Evolutionary conservation across 129 eudicot species (phyloP), one percentile per base, ranked within the genome.

Genomic region (Chrysanthemum lavandulifolium): DNA sequence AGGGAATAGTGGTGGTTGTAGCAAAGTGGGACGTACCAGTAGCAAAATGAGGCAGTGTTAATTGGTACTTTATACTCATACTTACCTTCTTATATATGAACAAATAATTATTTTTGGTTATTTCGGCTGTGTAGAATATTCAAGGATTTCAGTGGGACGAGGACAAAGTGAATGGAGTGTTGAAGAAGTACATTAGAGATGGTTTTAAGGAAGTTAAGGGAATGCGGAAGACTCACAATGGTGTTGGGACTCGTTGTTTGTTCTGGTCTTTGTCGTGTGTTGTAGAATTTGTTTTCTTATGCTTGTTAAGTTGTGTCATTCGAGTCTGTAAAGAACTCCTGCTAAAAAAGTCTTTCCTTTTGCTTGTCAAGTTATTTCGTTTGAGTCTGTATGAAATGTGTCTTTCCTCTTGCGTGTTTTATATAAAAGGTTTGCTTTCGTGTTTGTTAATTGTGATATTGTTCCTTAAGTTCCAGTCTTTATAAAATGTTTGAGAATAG

Each of bases 101-200:
- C 33, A 25, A 5, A 27, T 62, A 62, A 31, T 12, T 25, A 12
- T 60, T 23, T 23, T 11, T 1, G n/a, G 33, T 21, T 10, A 16
- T 71, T 55, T 47, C 16, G 29, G n/a, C 19, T 52, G 25, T 77
- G 50, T 76, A 94, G 97, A 94, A 94, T 84, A 94, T 94, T 43
- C 96, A 94, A 88, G 99, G 99, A 1, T 94, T 94, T 79, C 86
- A 86, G 96, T 90, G 99, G 99, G 92, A 88, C 0, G 96, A 94
- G 71, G 91, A 76, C 1, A 90, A 85, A 73, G 99, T 94, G 65
- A 94, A 90, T 67, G 50, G 21, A 0, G 99, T 81, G 85, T 86
- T 94, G 16, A 94, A 86, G 84, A 88, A 84, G 57, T 90, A 90
- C 82, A 90, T 94, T 85, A 83, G 81, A 0, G 82, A 62, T 11